Evolutionary conservation across 306 rosid species (phyloP), one percentile per base, ranked within the genome.

Genomic region (Castanea mollissima): DNA sequence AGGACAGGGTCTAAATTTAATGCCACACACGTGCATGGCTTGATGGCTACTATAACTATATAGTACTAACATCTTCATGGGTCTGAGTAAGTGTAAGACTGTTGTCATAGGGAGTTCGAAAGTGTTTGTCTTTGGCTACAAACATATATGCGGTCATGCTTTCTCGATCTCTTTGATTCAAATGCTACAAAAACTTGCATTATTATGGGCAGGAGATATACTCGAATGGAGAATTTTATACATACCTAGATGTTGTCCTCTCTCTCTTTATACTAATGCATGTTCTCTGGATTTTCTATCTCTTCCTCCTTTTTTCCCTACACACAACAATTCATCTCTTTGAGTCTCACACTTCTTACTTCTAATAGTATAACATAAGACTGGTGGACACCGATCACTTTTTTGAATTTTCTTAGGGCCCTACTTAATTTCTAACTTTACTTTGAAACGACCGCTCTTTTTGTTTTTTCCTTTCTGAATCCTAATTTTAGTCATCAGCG

Each of bases 1-100:
- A 32, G n/a, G 68, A 51, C 46, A 73, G 74, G 44, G 75, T 59
- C 80, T 46, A 44, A 25, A 60, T 63, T 71, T 64, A 86, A 83
- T 83, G 85, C 74, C 82, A 72, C 87, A 79, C 86, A 85, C 87
- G 86, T 81, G 90, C 85, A 81, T 41, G 27, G 2, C 35, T 77
- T 59, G 82, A 81, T 77, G 56, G 75, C 21, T 67, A 27, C 29
- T 41, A 38, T 38, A 38, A 38, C 46, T 38, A 38, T 38, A 38
- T 38, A 51, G 14, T 65, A 25, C 70, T 34, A 12, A 60, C 32
- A 38, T 69, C 38, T 77, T 38, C 46, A 8, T 38, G 11, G 46
- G 46, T 8, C 46, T 38, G 46, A 7, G 46, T 8, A 27, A 38
- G 52, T 49, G 75, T 14, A 20, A 58, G 51, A 75, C 69, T 34